Evolutionary conservation across 2,329 filamentous ascomycete species (phyloP).

Genomic region (Chaetomium strumarium): DNA sequence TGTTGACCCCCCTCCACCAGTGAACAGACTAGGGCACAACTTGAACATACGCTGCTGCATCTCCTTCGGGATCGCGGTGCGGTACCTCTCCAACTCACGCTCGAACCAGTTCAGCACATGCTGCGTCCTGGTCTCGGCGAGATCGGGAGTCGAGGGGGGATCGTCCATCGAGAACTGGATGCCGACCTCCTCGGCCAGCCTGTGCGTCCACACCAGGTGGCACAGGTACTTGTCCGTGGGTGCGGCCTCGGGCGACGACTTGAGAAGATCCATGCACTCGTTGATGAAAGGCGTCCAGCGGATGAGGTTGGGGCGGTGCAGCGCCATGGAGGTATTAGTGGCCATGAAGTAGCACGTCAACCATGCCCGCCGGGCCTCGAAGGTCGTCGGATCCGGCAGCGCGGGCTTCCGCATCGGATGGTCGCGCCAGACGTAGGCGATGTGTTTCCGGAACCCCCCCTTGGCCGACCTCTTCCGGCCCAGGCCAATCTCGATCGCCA

Average conservation of each 20-base stretch:
- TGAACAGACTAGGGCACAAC: too few species aligned
- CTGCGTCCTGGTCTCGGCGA: constrained; percentile 59
- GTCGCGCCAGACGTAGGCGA: constrained; percentile 37
- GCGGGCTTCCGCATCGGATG: constrained; percentile 38
- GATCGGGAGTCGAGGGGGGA: constrained; percentile 44
- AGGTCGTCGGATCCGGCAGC: constrained; percentile 45
- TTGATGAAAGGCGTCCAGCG: constrained; percentile 56
- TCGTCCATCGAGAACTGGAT: constrained; percentile 64
- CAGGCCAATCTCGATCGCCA: constrained; percentile 79
- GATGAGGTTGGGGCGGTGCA: constrained; percentile 55
- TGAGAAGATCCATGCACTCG: constrained; percentile 52
- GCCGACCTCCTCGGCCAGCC: constrained; percentile 62
- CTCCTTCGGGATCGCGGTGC: constrained; percentile 45
- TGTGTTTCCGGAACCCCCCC: constrained; percentile 30
- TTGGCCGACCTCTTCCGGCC: constrained; percentile 38
- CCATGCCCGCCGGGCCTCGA: constrained; percentile 54
- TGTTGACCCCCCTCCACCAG: too few species aligned
- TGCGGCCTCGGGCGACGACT: constrained; percentile 48
- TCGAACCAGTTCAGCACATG: constrained; percentile 61
- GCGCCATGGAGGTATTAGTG: constrained; percentile 54
- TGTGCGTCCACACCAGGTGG: constrained; percentile 54
- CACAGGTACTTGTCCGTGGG: constrained; percentile 53
- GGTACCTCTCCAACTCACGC: constrained; percentile 56
- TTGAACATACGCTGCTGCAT: constrained; percentile 50
- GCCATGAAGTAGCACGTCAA: constrained; percentile 54